Percentiles rank a stretch among this genome's conserved stretches.
Evolutionary conservation across 148 eudicot species (phyloP).

Genomic region (Fagopyrum homotropicum): DNA sequence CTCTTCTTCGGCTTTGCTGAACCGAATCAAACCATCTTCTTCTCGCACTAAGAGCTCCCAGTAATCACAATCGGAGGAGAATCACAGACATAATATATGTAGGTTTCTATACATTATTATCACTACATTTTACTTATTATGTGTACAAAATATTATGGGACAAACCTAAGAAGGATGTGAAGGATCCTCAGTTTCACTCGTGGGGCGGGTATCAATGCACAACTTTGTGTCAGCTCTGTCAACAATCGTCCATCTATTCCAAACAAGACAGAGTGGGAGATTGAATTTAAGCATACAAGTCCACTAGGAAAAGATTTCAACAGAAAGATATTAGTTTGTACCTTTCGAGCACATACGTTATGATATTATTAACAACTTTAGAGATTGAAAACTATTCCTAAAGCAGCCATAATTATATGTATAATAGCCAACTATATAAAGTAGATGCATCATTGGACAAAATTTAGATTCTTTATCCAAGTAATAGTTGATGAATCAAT

Average conservation of each 20-base stretch:
- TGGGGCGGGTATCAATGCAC: conserved; percentile 52
- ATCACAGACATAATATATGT: too few species aligned
- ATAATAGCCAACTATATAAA: not conserved
- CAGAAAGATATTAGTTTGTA: conserved; percentile 25
- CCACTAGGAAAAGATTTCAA: conserved; percentile 57
- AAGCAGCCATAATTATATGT: conserved; percentile 6
- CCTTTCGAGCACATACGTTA: conserved; percentile 67
- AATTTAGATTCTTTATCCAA: conserved; percentile 44
- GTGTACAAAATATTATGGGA: not conserved
- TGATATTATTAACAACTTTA: conserved; percentile 6
- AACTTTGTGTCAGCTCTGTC: conserved; percentile 64
- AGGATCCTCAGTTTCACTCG: conserved; percentile 65
- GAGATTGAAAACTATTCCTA: not conserved
- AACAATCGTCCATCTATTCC: conserved; percentile 59
- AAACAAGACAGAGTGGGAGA: too few species aligned
- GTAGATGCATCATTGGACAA: not conserved
- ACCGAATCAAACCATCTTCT: too few species aligned
- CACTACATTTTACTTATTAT: not conserved
- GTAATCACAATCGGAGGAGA: too few species aligned
- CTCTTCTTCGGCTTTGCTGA: too few species aligned
- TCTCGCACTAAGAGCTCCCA: too few species aligned
- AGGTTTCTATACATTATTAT: not conserved
- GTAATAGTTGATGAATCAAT: conserved; percentile 68
- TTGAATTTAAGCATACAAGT: not conserved
- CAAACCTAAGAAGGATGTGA: conserved; percentile 14